A percentile compares a stretch with the other conserved stretches of the same genome.
These are phyloP conservation scores for Citrus medica DNA, from an alignment of 345 rosid genomes.

Conservation along the genomic window DNA sequence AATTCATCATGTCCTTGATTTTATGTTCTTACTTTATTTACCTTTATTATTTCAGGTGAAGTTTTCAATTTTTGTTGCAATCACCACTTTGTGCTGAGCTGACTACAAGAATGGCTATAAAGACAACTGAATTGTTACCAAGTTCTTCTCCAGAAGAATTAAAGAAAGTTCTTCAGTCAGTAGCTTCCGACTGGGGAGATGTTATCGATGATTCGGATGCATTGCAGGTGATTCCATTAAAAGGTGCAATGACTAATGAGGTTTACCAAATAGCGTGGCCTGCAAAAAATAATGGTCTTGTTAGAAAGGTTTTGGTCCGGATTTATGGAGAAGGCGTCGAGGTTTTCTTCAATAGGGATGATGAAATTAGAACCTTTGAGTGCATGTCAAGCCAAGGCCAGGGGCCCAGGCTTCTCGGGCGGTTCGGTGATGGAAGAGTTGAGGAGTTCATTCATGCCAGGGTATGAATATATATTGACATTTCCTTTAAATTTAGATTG, in stretches of 20 bases:
- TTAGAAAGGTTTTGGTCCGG: constrained; percentile 61
- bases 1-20: background rate
- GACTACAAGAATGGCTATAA: constrained; percentile 39
- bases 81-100: background rate
- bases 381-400: constrained; percentile 85
- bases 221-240: constrained; percentile 57
- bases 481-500: background rate
- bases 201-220: constrained; percentile 53
- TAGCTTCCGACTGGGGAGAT: constrained; percentile 76
- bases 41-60: background rate
- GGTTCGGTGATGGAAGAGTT: constrained; percentile 75
- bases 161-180: constrained; percentile 49
- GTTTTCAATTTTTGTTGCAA: background rate
- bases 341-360: constrained; percentile 71
- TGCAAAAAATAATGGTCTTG: constrained; percentile 33
- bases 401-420: constrained; percentile 91
- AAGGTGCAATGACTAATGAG: constrained; percentile 94
- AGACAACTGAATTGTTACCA: constrained; percentile 40
- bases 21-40: background rate
- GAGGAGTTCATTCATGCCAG: constrained; percentile 94
- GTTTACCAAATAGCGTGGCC: constrained; percentile 91
- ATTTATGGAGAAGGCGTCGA: constrained; percentile 92
- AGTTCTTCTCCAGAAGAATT: constrained; percentile 56
- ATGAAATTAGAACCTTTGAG: constrained; percentile 82
- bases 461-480: constrained; percentile 33